Conservation (phyloP, 805 yeast genomes). For the Sugiyamaella floridensis region DNA sequence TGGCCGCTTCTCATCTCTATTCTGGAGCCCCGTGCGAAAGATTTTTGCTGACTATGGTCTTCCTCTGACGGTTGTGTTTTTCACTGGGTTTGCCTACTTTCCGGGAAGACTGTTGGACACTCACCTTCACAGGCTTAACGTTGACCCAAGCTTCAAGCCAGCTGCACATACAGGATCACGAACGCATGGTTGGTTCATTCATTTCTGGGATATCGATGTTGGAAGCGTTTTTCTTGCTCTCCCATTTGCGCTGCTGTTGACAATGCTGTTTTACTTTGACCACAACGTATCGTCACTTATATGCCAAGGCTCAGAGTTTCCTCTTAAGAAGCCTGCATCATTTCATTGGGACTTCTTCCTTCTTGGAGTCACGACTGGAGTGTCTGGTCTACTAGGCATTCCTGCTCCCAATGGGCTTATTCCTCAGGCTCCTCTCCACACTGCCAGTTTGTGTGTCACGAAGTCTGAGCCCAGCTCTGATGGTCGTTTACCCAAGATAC, state of each 20-base stretch:
- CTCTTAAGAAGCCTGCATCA: constrained; percentile 75
- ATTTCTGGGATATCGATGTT: constrained; percentile 68
- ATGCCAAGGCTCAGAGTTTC: constrained; percentile 79
- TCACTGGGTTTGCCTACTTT: constrained; percentile 89
- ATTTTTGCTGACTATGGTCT: constrained; percentile 81
- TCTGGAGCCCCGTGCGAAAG: constrained; percentile 55
- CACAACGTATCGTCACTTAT: constrained; percentile 91
- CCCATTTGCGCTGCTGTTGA: constrained; percentile 84
- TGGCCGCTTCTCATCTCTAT: constrained; percentile 57
- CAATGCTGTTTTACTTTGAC: constrained; percentile 85
- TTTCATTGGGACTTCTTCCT: constrained; percentile 90
- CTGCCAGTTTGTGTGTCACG: constrained; percentile 62
- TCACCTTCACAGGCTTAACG: constrained; percentile 57
- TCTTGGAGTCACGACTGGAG: constrained; percentile 78
- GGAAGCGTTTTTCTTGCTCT: constrained; percentile 80
- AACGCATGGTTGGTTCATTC: constrained; percentile 64
- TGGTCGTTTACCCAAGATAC: constrained; percentile 4
- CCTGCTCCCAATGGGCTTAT: constrained; percentile 96
- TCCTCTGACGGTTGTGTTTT: constrained; percentile 76
- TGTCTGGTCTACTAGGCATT: constrained; percentile 79
- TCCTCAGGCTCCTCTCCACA: constrained; percentile 95
- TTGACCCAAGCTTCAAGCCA: constrained; percentile 67
- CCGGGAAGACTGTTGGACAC: constrained; percentile 66
- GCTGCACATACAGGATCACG: constrained; percentile 38
- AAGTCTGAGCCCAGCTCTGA: constrained; percentile 26